phyloP scores from a whole-genome alignment of 2,329 filamentous ascomycete species.

The Sodiomyces alkalinus region DNA sequence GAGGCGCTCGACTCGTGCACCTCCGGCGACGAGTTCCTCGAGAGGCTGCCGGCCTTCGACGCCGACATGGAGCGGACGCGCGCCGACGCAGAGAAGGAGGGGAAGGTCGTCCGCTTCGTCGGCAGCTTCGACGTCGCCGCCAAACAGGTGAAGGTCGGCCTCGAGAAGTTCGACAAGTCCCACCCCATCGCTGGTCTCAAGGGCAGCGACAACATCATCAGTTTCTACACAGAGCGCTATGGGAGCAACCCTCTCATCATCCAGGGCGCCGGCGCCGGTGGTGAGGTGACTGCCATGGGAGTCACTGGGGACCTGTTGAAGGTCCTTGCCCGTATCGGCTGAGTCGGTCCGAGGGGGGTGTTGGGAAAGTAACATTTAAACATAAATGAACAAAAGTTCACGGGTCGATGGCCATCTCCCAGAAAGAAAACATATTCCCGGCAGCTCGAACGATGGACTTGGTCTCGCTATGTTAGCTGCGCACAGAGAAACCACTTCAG shows the following conservation, averaged over 20 bases:
- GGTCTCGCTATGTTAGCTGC: too few species aligned
- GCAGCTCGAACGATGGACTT: too few species aligned
- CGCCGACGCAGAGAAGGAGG: conserved; percentile 66
- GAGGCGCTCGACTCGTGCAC: conserved; percentile 63
- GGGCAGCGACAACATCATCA: conserved; percentile 98
- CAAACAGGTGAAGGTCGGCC: conserved; percentile 75
- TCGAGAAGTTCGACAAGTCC: conserved; percentile 76
- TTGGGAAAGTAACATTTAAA: too few species aligned
- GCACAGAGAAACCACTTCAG: too few species aligned
- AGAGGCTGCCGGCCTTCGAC: conserved; percentile 68
- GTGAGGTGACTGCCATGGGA: conserved; percentile 94
- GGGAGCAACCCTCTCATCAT: conserved; percentile 82
- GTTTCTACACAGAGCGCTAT: conserved; percentile 94
- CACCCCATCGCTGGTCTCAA: conserved; percentile 89
- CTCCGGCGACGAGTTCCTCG: conserved; percentile 75
- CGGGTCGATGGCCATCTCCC: too few species aligned
- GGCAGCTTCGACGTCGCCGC: conserved; percentile 79
- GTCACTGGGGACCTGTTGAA: conserved; percentile 90
- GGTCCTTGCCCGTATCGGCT: conserved; percentile 53
- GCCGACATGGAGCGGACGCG: conserved; percentile 81
- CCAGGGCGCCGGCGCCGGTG: conserved; percentile 86
- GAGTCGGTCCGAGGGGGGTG: neutral
- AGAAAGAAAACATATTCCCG: too few species aligned
- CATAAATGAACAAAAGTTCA: neutral
- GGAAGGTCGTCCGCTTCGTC: conserved; percentile 88